phyloP scores from a whole-genome alignment of 1,139 yeast species.

The Saccharomyces hybrid region DNA sequence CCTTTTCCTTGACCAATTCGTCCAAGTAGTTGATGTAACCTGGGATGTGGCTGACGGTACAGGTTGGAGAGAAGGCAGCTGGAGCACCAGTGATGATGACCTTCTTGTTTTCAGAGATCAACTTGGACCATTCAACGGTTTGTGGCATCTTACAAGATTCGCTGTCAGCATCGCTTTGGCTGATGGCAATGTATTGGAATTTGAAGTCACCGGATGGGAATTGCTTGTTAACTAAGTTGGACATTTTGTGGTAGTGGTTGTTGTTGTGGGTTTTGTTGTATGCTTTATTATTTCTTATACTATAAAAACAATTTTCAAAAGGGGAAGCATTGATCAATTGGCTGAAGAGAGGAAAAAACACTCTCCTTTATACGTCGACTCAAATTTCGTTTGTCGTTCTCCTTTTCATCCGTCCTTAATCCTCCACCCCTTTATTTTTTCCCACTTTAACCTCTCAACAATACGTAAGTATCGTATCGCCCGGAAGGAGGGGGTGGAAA shows the following conservation, averaged over 20 bases:
- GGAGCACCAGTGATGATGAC: constrained; percentile 75
- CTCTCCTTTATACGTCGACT: background rate
- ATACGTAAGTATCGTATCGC: background rate
- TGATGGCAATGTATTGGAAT: constrained; percentile 25
- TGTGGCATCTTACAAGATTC: constrained; percentile 28
- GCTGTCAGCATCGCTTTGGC: constrained; percentile 14
- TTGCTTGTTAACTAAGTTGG: constrained; percentile 18
- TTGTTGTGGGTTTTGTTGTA: too few relatives aligned
- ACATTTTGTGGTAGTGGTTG: background rate
- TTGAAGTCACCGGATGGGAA: constrained; percentile 20
- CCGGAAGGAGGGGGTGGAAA: background rate
- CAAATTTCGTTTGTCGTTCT: background rate
- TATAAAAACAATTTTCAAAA: too few relatives aligned
- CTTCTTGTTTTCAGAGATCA: constrained; percentile 31
- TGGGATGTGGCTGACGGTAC: constrained; percentile 77
- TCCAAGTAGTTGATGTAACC: constrained; percentile 49
- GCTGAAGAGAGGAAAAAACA: background rate
- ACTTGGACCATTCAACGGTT: constrained; percentile 22
- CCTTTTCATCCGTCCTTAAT: background rate
- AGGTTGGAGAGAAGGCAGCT: constrained; percentile 89
- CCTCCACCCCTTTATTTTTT: background rate
- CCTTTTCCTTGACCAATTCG: constrained; percentile 50
- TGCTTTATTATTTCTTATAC: too few relatives aligned
- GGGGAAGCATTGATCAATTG: background rate
- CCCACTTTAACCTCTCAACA: background rate